Evolutionary conservation across 1,139 yeast genomes (phyloP), one percentile per base, ranked within the genome.

Genomic region (Candida pseudocylindracea): DNA sequence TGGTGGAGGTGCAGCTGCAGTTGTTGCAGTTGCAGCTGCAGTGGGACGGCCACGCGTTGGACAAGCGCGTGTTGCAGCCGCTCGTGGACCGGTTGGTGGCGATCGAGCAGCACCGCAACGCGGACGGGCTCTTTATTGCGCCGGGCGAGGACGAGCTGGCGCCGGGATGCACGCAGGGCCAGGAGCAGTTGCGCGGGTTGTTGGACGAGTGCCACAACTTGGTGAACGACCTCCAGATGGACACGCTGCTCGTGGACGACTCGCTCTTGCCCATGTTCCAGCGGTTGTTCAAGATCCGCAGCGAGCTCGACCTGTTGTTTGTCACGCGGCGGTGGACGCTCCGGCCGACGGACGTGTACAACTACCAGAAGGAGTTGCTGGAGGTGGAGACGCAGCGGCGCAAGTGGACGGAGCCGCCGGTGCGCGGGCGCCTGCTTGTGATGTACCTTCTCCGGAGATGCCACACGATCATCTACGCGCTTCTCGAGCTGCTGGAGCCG

Each of bases 311-410:
- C 20, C 20, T 15, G 20, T 57, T 88, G 41, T 60, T 83, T 40
- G 69, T 88, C 28, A 88, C 98, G 3, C 72, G 94, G 53, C 68
- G 96, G 50, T 88, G 98, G 98, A 85, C 96, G 2, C 60, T 88
- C 53, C 68, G 98, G 46, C 93, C 83, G 46, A 88, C 96, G 0
- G 98, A 88, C 52, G 60, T 88, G 41, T 88, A 78, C 53, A 63
- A 65, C 34, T 85, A 78, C 49, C 93, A 83, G 50, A 59, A 71
- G 7, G 55, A 61, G 10, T 59, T 68, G 36, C 55, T 48, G 34
- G 44, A 45, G 12, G 3, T 33, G 29, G 25, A 37, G 33, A 10
- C 33, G 32, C 30, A 27, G 12, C 11, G 12, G 8, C 12, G 15
- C 37, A 54, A 55, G 34, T 15, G 20, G 20, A 15, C 20, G 6